phyloP scores from a whole-genome alignment of 1,284 basidiomycete species.

The Athelia sp. region DNA sequence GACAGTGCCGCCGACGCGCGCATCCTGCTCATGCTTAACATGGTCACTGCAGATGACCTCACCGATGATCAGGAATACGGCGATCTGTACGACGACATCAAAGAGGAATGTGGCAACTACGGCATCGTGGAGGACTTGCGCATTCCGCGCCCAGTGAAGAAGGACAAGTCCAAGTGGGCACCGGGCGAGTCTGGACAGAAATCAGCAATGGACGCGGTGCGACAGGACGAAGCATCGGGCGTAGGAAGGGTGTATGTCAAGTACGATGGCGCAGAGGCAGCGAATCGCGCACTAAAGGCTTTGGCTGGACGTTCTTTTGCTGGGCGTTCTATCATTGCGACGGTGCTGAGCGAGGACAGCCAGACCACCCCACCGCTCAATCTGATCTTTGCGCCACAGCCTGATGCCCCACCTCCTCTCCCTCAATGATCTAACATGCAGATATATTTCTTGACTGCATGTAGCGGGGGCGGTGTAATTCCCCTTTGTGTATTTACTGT shows the following conservation, averaged over 20 bases:
- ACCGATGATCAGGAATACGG: slow-evolving; percentile 88
- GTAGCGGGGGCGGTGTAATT: neutral
- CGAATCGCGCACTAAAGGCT: slow-evolving; percentile 70
- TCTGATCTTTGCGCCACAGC: slow-evolving; percentile 75
- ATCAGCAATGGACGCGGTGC: slow-evolving; percentile 59
- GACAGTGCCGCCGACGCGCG: slow-evolving; percentile 62
- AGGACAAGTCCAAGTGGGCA: slow-evolving; percentile 78
- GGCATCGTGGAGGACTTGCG: slow-evolving; percentile 83
- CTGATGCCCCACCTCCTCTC: slow-evolving; percentile 74
- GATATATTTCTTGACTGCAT: too few species aligned
- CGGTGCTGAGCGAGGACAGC: slow-evolving; percentile 74
- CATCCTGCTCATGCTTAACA: slow-evolving; percentile 97
- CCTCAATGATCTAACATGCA: slow-evolving; percentile 31
- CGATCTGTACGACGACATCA: slow-evolving; percentile 93
- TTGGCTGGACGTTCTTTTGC: slow-evolving; percentile 91
- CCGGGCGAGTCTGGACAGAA: slow-evolving; percentile 57
- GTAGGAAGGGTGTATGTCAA: slow-evolving; percentile 94
- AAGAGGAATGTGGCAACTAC: slow-evolving; percentile 85
- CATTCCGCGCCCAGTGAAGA: slow-evolving; percentile 85
- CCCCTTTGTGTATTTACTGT: neutral
- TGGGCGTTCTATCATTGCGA: slow-evolving; percentile 85
- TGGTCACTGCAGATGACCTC: slow-evolving; percentile 95
- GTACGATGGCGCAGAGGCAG: slow-evolving; percentile 59
- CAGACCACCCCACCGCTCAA: slow-evolving; percentile 75
- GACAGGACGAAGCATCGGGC: slow-evolving; percentile 81